phyloP scores from a whole-genome alignment of 306 rosid species.

The Corylus heterophylla region DNA sequence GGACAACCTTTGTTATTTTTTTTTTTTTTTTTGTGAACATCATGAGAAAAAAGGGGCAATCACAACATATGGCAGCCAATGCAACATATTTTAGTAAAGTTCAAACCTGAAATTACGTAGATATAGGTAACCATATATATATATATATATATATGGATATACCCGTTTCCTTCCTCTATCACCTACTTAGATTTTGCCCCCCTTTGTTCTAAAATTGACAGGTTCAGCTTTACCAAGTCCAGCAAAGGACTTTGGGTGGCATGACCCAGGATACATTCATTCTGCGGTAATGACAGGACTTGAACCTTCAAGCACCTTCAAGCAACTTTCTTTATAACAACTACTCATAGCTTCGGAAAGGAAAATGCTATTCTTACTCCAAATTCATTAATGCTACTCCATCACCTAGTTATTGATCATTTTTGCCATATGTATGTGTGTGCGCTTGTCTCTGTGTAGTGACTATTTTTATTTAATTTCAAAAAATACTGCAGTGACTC shows the following conservation, averaged over 20 bases:
- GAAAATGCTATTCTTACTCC: background rate
- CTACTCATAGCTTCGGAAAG: background rate
- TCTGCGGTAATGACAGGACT: constrained; percentile 83
- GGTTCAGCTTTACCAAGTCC: constrained; percentile 57
- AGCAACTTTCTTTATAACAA: background rate
- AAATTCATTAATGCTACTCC: no score
- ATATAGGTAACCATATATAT: background rate
- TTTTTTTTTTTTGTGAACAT: no score
- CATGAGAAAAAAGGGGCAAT: no score
- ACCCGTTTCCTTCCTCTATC: background rate
- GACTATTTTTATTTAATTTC: no score
- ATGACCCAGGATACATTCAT: constrained; percentile 92
- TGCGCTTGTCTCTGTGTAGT: no score
- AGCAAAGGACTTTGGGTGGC: constrained; percentile 96
- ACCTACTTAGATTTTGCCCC: background rate
- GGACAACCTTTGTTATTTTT: no score
- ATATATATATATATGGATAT: background rate
- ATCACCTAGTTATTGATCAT: no score
- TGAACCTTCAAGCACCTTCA: constrained; percentile 54
- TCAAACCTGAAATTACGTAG: no score
- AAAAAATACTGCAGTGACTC: no score
- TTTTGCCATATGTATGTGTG: no score
- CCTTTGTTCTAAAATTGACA: constrained; percentile 18
- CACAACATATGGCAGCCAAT: no score
- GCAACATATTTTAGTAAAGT: no score